Evolutionary conservation across 1,139 yeast genomes (phyloP), one percentile per base, ranked within the genome.

Genomic region (Hansenula lynferdii): DNA sequence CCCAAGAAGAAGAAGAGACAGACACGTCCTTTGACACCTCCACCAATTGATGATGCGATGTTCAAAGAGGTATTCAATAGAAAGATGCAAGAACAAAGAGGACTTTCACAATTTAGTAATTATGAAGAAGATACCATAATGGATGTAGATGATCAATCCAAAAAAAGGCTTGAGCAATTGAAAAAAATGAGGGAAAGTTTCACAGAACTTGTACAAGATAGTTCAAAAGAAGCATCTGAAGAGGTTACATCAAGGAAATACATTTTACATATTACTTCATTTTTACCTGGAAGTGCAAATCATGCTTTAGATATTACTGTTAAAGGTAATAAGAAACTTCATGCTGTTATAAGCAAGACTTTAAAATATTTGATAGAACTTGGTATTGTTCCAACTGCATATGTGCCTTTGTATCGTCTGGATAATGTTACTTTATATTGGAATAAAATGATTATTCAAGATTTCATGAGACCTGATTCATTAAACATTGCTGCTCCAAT

Each of bases 401-500:
- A 32, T 19, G 22, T 34, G 1, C 16, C 9, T 1, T 2, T 40
- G 2, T 54, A 54, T 34, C 25, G 27, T 3, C 37, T 43, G 1
- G 42, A 39, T 7, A 23, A 34, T 5, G 52, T 50, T 1, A 35
- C 41, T 1, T 35, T 57, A 9, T 35, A 42, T 17, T 52, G 53
- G 52, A 39, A 49, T 3, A 46, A 42, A 3, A 37, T 50, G 15
- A 41, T 35, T 24, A 26, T 57, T 4, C 23, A 35, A 15, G 48
- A 50, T 2, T 50, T 42, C 21, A 53, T 51, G 55, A 54, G 39
- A 27, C 46, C 55, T 1, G 51, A 46, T 14, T 38, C 45, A 6
- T 37, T 56, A 16, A 37, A 39, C 5, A 29, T 53, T 3, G 42
- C 40, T 9, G 35, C 15, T 6, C 43, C 48, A 10, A 7, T 16